phyloP scores from a whole-genome alignment of 805 yeast species.

The Yarrowia yakushimensis region DNA sequence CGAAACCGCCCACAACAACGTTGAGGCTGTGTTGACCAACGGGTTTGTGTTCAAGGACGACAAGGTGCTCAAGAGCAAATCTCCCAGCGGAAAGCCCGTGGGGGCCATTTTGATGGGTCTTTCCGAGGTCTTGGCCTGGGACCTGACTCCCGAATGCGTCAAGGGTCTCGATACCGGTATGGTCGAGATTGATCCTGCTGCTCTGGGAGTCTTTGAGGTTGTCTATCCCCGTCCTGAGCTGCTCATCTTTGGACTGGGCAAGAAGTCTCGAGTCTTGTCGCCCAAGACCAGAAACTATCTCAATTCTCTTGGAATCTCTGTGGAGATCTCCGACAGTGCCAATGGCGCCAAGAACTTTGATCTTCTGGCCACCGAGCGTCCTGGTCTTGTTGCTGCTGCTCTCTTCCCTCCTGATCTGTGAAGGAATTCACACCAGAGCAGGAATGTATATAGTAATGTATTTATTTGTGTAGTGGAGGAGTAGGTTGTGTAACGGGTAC shows the following conservation, averaged over 20 bases:
- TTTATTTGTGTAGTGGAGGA: background rate
- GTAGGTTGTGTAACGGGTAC: too few species aligned
- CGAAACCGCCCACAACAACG: conserved; percentile 48
- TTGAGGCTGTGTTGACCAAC: conserved; percentile 50
- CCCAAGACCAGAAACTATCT: conserved; percentile 51
- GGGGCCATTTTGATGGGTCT: conserved; percentile 39
- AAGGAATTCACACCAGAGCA: background rate
- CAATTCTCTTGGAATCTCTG: conserved; percentile 59
- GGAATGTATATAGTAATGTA: conserved; percentile 18
- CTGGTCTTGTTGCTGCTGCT: conserved; percentile 67
- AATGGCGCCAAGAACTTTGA: conserved; percentile 69
- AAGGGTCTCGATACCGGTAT: conserved; percentile 51
- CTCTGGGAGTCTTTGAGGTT: conserved; percentile 49
- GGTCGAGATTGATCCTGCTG: conserved; percentile 49
- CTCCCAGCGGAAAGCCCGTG: conserved; percentile 35
- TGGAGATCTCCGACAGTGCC: conserved; percentile 63
- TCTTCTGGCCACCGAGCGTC: conserved; percentile 74
- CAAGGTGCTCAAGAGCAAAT: conserved; percentile 41
- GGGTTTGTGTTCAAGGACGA: conserved; percentile 60
- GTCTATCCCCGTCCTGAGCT: conserved; percentile 77
- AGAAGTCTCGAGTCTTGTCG: conserved; percentile 57
- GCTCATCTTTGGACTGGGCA: conserved; percentile 67
- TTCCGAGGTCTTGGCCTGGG: conserved; percentile 57
- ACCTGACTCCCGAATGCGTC: conserved; percentile 40
- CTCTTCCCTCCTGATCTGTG: conserved; percentile 65